These are phyloP conservation scores for Kwoniella europaea DNA, from an alignment of 768 basidiomycete genomes.

Conservation along the genomic window DNA sequence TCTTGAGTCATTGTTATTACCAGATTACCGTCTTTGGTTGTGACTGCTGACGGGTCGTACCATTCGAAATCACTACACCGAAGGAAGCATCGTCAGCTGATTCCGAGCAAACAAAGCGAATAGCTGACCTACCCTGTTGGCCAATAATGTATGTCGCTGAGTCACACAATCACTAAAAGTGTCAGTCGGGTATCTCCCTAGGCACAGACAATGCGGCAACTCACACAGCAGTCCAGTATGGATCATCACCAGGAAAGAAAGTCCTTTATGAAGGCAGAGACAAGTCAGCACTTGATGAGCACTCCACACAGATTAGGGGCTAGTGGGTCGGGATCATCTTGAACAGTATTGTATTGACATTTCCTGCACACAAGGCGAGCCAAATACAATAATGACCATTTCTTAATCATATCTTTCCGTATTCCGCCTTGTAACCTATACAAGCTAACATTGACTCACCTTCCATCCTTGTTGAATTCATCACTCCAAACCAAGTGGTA, in stretches of 20 bases:
- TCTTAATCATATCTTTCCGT: neutral
- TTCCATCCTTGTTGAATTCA: constrained; percentile 75
- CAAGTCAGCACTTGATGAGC: no score
- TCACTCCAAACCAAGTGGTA: constrained; percentile 88
- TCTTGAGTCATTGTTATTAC: constrained; percentile 78
- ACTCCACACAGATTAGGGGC: no score
- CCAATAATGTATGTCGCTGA: constrained; percentile 81
- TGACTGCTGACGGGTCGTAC: constrained; percentile 64
- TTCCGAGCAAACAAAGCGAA: no score
- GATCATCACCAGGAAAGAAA: constrained; percentile 70
- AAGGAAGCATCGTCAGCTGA: constrained; percentile 7
- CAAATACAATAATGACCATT: no score
- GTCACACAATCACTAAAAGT: no score
- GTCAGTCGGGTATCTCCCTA: no score
- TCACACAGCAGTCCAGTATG: constrained; percentile 77
- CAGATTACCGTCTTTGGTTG: constrained; percentile 76
- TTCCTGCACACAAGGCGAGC: no score
- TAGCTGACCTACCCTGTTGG: constrained; percentile 60
- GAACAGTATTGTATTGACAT: no score
- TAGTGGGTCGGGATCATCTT: no score
- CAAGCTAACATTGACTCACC: constrained; percentile 19
- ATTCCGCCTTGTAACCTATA: neutral
- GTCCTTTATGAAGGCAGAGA: no score
- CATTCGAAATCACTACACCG: constrained; percentile 67
- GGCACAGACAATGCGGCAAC: no score